Percentiles rank a stretch among this genome's conserved stretches.
Conservation (phyloP, 202 grass and related monocot species). For the Schoenoplectus tabernaemontani region DNA sequence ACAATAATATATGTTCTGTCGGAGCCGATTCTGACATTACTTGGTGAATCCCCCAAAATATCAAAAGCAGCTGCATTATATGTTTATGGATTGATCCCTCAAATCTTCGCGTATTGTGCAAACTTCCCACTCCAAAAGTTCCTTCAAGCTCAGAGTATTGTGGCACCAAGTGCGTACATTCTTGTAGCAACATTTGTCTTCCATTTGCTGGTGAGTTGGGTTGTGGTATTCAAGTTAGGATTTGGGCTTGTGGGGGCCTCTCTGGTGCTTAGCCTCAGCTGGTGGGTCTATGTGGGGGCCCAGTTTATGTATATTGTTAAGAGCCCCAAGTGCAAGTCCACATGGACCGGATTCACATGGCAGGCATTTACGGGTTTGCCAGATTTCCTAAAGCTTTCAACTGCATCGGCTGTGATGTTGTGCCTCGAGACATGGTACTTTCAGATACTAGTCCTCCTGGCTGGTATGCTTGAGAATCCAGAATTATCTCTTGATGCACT, state of each 20-base stretch:
- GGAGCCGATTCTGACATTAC: constrained; percentile 45
- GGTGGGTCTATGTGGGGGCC: constrained; percentile 61
- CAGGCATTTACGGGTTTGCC: constrained; percentile 63
- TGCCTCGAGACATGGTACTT: constrained; percentile 94
- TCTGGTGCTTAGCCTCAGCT: constrained; percentile 62
- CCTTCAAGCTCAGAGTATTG: constrained; percentile 83
- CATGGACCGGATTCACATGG: constrained; percentile 86
- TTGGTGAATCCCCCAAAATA: constrained; percentile 78
- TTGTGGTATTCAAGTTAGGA: constrained; percentile 43
- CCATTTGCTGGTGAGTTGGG: constrained; percentile 64
- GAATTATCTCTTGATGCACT: constrained; percentile 73
- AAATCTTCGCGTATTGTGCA: constrained; percentile 80
- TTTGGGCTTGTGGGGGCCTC: constrained; percentile 67
- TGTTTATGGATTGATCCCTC: constrained; percentile 74
- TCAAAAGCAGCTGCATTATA: constrained; percentile 52
- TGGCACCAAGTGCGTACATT: constrained; percentile 66
- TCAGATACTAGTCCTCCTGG: constrained; percentile 81
- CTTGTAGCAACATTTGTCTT: constrained; percentile 39
- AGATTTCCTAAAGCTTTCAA: constrained; percentile 52
- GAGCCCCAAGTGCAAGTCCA: constrained; percentile 46
- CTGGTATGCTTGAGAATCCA: constrained; percentile 66
- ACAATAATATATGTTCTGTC: constrained; percentile 66
- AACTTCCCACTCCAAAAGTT: constrained; percentile 91
- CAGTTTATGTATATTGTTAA: constrained; percentile 70
- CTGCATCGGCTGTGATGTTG: constrained; percentile 78